These are phyloP conservation scores for Amaranthus hypochondriacus DNA, from an alignment of 148 eudicot genomes.

Conservation along the genomic window DNA sequence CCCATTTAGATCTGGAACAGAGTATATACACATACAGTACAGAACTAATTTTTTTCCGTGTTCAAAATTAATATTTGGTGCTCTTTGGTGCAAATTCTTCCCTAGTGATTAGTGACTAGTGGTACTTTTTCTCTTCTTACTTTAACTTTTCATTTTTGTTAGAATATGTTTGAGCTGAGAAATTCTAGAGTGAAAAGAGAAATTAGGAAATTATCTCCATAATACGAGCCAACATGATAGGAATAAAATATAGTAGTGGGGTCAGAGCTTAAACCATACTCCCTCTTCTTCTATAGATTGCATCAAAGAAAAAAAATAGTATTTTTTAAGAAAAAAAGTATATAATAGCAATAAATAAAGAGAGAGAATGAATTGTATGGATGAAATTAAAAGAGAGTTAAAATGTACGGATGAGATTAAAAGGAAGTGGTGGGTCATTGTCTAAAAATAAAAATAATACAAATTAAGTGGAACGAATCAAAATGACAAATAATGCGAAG, in stretches of 20 bases:
- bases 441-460: too few relatives aligned
- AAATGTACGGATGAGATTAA: too few relatives aligned
- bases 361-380: too few relatives aligned
- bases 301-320: too few relatives aligned
- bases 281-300: background rate
- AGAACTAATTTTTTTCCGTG: constrained; percentile 13
- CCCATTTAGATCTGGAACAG: constrained; percentile 45
- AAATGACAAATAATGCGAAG: too few relatives aligned
- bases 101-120: background rate
- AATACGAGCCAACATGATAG: background rate
- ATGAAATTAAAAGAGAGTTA: too few relatives aligned
- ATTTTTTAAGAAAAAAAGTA: too few relatives aligned
- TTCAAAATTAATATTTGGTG: constrained; percentile 19
- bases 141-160: constrained; percentile 31
- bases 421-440: too few relatives aligned
- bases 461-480: too few relatives aligned
- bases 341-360: too few relatives aligned
- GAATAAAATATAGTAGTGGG: background rate
- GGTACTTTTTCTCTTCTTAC: constrained; percentile 19
- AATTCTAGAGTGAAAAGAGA: background rate
- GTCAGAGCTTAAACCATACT: background rate
- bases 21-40: constrained; percentile 15
- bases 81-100: constrained; percentile 15
- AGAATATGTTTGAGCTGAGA: background rate
- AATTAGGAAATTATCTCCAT: too few relatives aligned